Evolutionary conservation across 495 filamentous ascomycete species (phyloP).

Genomic region (Ascodesmis nigricans): DNA sequence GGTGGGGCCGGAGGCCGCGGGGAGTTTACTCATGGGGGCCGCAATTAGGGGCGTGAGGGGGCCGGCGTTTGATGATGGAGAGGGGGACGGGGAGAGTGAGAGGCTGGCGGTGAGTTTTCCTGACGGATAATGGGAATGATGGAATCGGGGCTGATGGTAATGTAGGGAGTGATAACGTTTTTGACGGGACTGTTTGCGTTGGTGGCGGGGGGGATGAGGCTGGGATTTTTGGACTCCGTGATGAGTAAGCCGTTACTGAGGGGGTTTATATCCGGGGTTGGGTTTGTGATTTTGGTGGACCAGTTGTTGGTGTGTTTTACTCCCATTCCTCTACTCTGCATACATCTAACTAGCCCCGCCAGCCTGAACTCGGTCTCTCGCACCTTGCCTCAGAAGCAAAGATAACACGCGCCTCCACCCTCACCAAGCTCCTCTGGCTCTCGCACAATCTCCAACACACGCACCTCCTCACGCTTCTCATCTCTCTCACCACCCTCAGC

Average conservation of each 20-base stretch:
- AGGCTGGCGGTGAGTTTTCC: conserved; percentile 33
- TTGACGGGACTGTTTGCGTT: conserved; percentile 75
- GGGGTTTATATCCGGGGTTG: conserved; percentile 92
- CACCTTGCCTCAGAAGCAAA: conserved; percentile 33
- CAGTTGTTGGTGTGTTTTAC: conserved; percentile 40
- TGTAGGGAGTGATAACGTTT: conserved; percentile 53
- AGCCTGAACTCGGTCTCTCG: conserved; percentile 62
- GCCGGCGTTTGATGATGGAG: conserved; percentile 28
- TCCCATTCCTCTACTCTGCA: background rate
- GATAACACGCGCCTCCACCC: conserved; percentile 58
- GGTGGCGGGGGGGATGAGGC: conserved; percentile 52
- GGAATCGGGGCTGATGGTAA: background rate
- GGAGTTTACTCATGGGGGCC: conserved; percentile 68
- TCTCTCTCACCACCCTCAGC: conserved; percentile 58
- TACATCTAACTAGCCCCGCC: conserved; percentile 1
- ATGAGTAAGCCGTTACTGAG: conserved; percentile 77
- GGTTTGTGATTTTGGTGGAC: conserved; percentile 85
- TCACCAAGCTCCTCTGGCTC: conserved; percentile 68
- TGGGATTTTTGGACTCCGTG: conserved; percentile 93
- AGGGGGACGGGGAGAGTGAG: conserved; percentile 53
- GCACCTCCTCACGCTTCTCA: conserved; percentile 49
- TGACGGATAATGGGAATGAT: no score
- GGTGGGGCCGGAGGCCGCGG: conserved; percentile 72
- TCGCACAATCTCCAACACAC: conserved; percentile 37
- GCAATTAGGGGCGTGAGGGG: conserved; percentile 53